Evolutionary conservation across 192 early-diverging fungal genomes (phyloP), one percentile per base, ranked within the genome.

Genomic region (Backusella parvicylindrica): DNA sequence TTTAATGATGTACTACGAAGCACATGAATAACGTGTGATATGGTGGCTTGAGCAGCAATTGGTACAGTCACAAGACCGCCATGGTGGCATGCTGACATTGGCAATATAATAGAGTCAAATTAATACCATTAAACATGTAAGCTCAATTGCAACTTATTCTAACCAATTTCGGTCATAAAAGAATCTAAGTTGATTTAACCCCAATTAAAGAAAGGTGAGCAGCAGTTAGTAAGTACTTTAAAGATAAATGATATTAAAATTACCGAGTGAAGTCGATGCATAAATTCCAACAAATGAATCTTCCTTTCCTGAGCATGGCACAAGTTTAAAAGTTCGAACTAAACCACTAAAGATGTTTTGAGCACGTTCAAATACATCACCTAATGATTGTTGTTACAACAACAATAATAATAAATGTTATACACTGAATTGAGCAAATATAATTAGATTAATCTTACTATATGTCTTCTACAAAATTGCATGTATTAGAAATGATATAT

Each of bases 261-360:
- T 89, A 87, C 86, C 84, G 16, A 80, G 36, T 23, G 84, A 80
- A 68, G 81, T 73, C 6, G 68, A 60, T 26, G 76, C 76, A 64
- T 77, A 82, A 38, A 82, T 72, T 23, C 80, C 80, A 4, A 82
- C 76, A 78, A 82, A 80, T 16, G 79, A 80, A 47, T 63, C 28
- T 13, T 69, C 60, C 9, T 72, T 56, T 23, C 64, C 70, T 9
- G 80, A 75, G 38, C 68, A 65, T 23, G 75, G 38, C 0, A 63
- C 50, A 1, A 81, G 33, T 8, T 68, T 36, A 26, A 74, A 68
- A 28, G 64, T 43, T 21, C 23, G n/a, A 12, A 64, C 26, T 72
- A 64, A 63, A 69, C 47, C 43, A 50, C 7, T 13, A 49, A 18
- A 43, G 41, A 53, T 63, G n/a, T 16, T 6, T 15, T 69, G 13